These are phyloP conservation scores for Solanum hybrid DNA, from an alignment of 305 asterid genomes.

Conservation along the genomic window DNA sequence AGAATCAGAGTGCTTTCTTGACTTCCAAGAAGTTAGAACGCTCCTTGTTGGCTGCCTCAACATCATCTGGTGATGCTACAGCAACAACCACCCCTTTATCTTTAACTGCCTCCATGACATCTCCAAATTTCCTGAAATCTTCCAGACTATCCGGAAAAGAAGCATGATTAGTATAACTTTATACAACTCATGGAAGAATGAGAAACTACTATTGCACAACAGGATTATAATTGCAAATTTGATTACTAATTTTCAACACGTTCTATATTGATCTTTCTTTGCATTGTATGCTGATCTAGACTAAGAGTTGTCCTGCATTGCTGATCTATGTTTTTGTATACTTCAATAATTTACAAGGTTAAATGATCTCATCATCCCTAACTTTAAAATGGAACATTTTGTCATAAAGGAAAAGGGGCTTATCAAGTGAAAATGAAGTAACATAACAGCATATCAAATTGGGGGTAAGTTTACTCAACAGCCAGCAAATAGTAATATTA, in stretches of 20 bases:
- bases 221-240: neutral
- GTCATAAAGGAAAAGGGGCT: neutral
- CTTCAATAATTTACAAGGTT: neutral
- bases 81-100: slow-evolving; percentile 79
- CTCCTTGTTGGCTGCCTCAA: slow-evolving; percentile 69
- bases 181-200: neutral
- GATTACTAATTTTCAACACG: neutral
- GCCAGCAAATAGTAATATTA: neutral
- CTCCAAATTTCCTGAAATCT: slow-evolving; percentile 89
- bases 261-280: neutral
- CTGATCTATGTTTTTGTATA: neutral
- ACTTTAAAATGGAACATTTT: neutral
- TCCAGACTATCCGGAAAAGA: slow-evolving; percentile 32
- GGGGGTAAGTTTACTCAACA: neutral
- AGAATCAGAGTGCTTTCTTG: slow-evolving; percentile 56
- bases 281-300: neutral
- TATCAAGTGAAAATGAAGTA: neutral
- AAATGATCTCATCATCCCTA: neutral
- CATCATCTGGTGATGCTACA: slow-evolving; percentile 83
- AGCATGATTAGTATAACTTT: neutral
- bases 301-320: neutral
- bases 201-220: neutral
- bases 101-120: slow-evolving; percentile 55
- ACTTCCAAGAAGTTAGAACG: slow-evolving; percentile 59
- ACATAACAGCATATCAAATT: neutral